These are phyloP conservation scores for Cocos nucifera DNA, from an alignment of 176 grass and related monocot genomes.

Conservation along the genomic window DNA sequence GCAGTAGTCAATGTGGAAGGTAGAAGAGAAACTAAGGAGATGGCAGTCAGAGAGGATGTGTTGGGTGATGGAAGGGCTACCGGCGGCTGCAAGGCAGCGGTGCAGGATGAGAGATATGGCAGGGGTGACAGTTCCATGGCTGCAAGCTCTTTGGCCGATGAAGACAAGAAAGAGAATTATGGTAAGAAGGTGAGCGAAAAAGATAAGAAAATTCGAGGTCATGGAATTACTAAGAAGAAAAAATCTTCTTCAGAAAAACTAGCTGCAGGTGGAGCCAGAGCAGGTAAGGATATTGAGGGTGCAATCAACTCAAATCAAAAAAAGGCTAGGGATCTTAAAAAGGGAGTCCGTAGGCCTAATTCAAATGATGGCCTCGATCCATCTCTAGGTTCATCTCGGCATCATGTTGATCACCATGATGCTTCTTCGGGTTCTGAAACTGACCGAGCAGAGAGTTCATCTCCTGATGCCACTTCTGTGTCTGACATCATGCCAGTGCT, in stretches of 20 bases:
- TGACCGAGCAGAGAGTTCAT: conserved; percentile 37
- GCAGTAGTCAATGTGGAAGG: neutral
- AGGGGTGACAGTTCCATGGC: neutral
- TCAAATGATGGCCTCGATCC: conserved; percentile 4
- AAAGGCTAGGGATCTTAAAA: neutral
- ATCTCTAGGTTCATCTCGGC: conserved; percentile 13
- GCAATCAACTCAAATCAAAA: conserved; percentile 4
- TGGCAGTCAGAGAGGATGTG: neutral
- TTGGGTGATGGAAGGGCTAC: conserved; percentile 5
- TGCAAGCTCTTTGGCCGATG: conserved; percentile 7
- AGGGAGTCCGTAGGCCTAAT: neutral
- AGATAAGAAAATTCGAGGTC: conserved; percentile 10
- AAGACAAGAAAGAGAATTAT: neutral
- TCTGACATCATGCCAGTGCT: conserved; percentile 65
- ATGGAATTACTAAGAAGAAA: conserved; percentile 8
- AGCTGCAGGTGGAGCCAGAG: neutral
- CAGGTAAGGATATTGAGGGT: conserved; percentile 2
- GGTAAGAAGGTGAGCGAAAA: conserved; percentile 1
- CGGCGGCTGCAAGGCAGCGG: conserved; percentile 2
- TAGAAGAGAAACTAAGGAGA: conserved; percentile 7
- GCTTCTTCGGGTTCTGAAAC: conserved; percentile 9
- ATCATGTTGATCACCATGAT: neutral
- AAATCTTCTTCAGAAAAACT: conserved; percentile 4
- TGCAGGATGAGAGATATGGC: neutral
- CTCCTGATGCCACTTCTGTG: conserved; percentile 40